Percentiles rank a stretch among this genome's conserved stretches.
phyloP scores from a whole-genome alignment of 2,329 filamentous ascomycete genomes.

The Chaetomium globosum region DNA sequence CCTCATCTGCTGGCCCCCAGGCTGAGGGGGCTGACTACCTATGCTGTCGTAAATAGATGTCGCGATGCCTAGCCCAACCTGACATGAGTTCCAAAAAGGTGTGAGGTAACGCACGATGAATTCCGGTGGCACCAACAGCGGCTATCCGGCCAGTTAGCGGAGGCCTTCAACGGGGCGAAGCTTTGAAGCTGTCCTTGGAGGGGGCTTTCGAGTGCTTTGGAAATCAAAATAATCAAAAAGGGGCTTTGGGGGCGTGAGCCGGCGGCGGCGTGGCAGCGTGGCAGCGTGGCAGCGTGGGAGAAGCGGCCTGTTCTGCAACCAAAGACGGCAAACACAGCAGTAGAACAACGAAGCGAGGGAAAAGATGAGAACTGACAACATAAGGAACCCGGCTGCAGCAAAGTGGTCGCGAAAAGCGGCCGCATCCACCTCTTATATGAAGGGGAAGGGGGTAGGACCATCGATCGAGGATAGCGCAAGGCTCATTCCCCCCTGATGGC shows the following conservation, averaged over 20 bases:
- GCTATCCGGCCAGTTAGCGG: background rate
- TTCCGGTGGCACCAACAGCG: conserved; percentile 9
- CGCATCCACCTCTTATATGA: conserved; percentile 22
- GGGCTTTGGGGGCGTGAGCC: background rate
- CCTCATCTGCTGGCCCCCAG: background rate
- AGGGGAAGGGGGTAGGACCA: background rate
- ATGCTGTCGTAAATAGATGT: background rate
- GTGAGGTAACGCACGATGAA: background rate
- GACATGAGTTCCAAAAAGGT: background rate
- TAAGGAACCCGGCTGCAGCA: background rate
- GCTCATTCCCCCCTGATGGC: conserved; percentile 11
- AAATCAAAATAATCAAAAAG: background rate
- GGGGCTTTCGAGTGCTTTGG: background rate
- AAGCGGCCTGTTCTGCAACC: conserved; percentile 17
- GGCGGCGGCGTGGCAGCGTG: background rate
- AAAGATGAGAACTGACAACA: conserved; percentile 8
- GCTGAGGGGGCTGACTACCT: background rate
- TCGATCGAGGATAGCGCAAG: conserved; percentile 12
- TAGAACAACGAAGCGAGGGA: background rate
- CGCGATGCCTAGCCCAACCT: background rate
- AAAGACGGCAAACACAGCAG: background rate
- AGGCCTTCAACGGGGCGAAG: background rate
- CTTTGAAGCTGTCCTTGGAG: background rate
- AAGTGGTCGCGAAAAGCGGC: conserved; percentile 23
- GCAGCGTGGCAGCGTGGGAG: background rate